Evolutionary conservation across 2,329 filamentous ascomycete genomes (phyloP).

Genomic region (Cercospora janseana): DNA sequence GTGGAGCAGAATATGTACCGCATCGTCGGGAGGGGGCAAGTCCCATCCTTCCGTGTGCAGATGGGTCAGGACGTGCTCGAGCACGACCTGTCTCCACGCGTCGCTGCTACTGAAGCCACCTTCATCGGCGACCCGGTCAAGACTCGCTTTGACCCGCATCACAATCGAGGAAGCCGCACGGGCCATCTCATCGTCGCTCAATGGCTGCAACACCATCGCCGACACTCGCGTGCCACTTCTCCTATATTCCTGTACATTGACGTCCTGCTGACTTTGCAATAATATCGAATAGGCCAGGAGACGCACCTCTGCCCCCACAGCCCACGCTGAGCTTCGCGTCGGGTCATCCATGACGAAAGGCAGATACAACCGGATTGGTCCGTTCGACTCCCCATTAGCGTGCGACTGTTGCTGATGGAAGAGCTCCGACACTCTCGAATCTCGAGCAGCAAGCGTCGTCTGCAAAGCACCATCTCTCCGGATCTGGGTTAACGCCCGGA

Average conservation of each 20-base stretch:
- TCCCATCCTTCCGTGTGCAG: conserved; percentile 15
- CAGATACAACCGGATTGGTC: conserved; percentile 57
- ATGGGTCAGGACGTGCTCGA: conserved; percentile 24
- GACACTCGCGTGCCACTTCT: conserved; percentile 37
- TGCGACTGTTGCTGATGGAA: conserved; percentile 45
- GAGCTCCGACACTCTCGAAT: conserved; percentile 42
- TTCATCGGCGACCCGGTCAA: conserved; percentile 10
- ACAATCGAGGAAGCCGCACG: neutral
- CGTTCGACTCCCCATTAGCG: conserved; percentile 17
- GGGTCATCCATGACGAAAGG: conserved; percentile 58
- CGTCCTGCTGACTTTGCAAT: conserved; percentile 17
- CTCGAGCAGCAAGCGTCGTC: conserved; percentile 5
- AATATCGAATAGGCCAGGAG: conserved; percentile 43
- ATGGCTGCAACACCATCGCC: conserved; percentile 18
- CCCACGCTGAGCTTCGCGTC: conserved; percentile 45
- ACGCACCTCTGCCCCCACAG: conserved; percentile 39
- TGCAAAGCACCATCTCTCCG: conserved; percentile 7
- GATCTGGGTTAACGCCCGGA: conserved; percentile 4
- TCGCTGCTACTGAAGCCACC: conserved; percentile 5
- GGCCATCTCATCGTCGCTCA: neutral
- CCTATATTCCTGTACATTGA: conserved; percentile 40
- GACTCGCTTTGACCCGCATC: neutral
- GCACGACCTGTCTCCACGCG: conserved; percentile 26
- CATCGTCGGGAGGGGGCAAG: conserved; percentile 26
- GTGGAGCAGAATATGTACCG: conserved; percentile 31